Evolutionary conservation across 768 basidiomycete genomes (phyloP).

Genomic region (Pulveroboletus sp.): DNA sequence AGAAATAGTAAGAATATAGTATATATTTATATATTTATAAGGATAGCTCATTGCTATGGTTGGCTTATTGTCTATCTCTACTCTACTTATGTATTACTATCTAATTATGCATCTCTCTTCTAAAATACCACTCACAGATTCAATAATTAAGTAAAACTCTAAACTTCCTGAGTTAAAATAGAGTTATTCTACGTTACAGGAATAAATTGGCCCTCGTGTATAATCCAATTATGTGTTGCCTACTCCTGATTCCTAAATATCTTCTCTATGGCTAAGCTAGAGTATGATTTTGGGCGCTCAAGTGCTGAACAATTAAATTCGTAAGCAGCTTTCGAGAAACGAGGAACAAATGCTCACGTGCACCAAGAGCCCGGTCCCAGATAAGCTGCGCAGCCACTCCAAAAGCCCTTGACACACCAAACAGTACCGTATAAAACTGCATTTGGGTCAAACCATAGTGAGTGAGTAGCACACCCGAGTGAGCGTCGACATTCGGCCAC

Average conservation of each 20-base stretch:
- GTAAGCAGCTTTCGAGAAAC: neutral
- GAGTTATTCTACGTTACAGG: neutral
- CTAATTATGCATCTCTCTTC: too few species aligned
- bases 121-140: too few species aligned
- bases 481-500: constrained; percentile 97
- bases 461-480: constrained; percentile 85
- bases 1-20: too few species aligned
- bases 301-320: constrained; percentile 45
- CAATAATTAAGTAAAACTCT: too few species aligned
- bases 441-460: constrained; percentile 86
- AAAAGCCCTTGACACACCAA: constrained; percentile 93
- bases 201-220: too few species aligned
- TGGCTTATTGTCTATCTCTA: too few species aligned
- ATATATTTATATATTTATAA: too few species aligned
- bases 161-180: too few species aligned
- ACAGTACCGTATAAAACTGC: constrained; percentile 96
- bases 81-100: too few species aligned
- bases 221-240: neutral
- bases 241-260: constrained; percentile 54
- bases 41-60: too few species aligned
- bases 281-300: constrained; percentile 90
- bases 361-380: constrained; percentile 91
- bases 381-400: constrained; percentile 87
- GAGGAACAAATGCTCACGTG: constrained; percentile 52
- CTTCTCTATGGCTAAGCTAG: constrained; percentile 71